Conservation (phyloP, 305 asterid genomes). For the Solanum hybrid region DNA sequence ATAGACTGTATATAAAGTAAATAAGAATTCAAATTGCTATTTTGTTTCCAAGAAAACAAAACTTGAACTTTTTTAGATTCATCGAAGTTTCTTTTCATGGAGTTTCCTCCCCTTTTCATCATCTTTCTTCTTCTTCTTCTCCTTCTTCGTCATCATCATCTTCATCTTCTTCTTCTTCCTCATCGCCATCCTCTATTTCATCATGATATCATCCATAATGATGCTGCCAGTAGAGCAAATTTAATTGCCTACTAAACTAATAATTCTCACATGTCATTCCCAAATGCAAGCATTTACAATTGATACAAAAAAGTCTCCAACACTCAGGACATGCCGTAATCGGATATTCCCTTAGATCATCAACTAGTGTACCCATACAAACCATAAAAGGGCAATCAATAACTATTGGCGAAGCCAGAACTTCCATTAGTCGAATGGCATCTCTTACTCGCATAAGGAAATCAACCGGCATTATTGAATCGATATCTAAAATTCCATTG, state of each 20-base stretch:
- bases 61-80: too few species aligned
- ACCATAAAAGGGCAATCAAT: neutral
- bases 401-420: neutral
- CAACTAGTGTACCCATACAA: neutral
- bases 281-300: too few species aligned
- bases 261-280: too few species aligned
- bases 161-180: too few species aligned
- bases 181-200: too few species aligned
- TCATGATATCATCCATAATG: too few species aligned
- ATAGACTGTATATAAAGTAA: neutral
- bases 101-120: too few species aligned
- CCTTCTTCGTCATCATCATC: too few species aligned
- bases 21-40: neutral
- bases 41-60: neutral
- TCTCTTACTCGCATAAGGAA: neutral
- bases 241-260: too few species aligned
- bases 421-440: neutral
- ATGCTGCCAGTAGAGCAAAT: too few species aligned
- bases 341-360: neutral
- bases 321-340: slow-evolving; percentile 12
- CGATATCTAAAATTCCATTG: neutral
- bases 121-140: too few species aligned
- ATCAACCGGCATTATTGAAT: neutral
- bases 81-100: too few species aligned
- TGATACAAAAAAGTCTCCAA: neutral